phyloP scores from a whole-genome alignment of 2,329 filamentous ascomycete species.

The Xylaria hypoxylon region DNA sequence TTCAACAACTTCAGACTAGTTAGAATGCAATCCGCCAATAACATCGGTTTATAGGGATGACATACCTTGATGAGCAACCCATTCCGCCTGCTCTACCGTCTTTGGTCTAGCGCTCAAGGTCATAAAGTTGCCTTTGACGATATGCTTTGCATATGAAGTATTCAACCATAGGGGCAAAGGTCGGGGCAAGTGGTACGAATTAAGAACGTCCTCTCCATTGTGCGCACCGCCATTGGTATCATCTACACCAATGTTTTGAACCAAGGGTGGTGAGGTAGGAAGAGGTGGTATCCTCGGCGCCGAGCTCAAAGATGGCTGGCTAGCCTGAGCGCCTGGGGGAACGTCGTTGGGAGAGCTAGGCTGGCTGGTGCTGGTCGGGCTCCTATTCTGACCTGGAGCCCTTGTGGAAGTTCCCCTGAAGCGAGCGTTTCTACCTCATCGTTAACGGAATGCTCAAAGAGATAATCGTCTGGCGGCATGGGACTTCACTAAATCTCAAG shows the following conservation, averaged over 20 bases:
- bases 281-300: conserved; percentile 71
- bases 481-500: conserved; percentile 24
- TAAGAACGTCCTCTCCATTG: conserved; percentile 66
- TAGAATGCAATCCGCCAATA: conserved; percentile 27
- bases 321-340: conserved; percentile 62
- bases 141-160: conserved; percentile 80
- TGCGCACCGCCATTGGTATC: conserved; percentile 62
- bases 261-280: conserved; percentile 72
- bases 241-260: conserved; percentile 76
- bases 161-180: conserved; percentile 80
- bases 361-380: conserved; percentile 62
- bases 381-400: conserved; percentile 64
- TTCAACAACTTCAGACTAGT: conserved; percentile 76
- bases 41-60: conserved; percentile 12
- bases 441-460: conserved; percentile 45
- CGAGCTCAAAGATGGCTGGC: conserved; percentile 63
- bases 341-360: conserved; percentile 60
- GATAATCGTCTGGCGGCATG: conserved; percentile 7
- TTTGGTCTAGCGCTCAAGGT: conserved; percentile 92
- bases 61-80: conserved; percentile 93
- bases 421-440: conserved; percentile 63
- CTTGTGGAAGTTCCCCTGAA: conserved; percentile 68
- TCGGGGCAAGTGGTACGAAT: conserved; percentile 72
- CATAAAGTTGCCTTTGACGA: conserved; percentile 98
- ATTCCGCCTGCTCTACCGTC: conserved; percentile 93